Base-by-base conservation (phyloP, 176 grass and related monocot species). In the Oryza coarctata region DNA sequence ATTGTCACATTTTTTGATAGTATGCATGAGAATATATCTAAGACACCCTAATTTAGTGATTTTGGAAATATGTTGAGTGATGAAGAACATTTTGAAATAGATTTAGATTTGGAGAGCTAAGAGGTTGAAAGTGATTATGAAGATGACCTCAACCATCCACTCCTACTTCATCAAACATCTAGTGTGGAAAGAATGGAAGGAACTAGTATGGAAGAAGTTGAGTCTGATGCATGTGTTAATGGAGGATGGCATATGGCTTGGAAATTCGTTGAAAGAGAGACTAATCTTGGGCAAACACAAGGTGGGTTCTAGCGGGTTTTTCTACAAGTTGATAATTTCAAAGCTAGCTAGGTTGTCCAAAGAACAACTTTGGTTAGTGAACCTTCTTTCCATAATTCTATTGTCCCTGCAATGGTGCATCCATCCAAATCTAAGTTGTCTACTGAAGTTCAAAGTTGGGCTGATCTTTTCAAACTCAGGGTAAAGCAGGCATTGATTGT, bases 191-290 rank as follows among this genome's bases (percentile, higher is more conserved):
- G 20, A 15, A 47, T 2, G n/a, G n/a, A n/a, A n/a, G n/a, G n/a
- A n/a, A n/a, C n/a, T 13, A 47, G 13, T 47, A 17, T 12, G 11
- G 40, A 43, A 43, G 40, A 43, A 43, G 40, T 3, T 36, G 35
- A 43, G 1, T 12, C 3, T 17, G 12, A 80, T 78, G 78, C 55
- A 88, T 76, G 88, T 35, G 90, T 94, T 69, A 89, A 89, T 63
- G 92, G 92, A 44, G 89, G 92, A 55, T 94, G 92, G 85, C 87
- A 95, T 70, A 72, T 95, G 67, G 93, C 93, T 47, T 95, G 87
- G 87, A 95, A 90, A 87, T 82, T 80, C 60, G 64, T 44, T 30
- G 81, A 82, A 76, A 64, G 34, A 70, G 73, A 90, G 80, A 62
- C 22, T 58, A 29, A 47, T 7, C 47, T 75, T 63, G 81, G 60